Evolutionary conservation across 345 rosid species (phyloP).

Genomic region (Odontarrhena argentea): DNA sequence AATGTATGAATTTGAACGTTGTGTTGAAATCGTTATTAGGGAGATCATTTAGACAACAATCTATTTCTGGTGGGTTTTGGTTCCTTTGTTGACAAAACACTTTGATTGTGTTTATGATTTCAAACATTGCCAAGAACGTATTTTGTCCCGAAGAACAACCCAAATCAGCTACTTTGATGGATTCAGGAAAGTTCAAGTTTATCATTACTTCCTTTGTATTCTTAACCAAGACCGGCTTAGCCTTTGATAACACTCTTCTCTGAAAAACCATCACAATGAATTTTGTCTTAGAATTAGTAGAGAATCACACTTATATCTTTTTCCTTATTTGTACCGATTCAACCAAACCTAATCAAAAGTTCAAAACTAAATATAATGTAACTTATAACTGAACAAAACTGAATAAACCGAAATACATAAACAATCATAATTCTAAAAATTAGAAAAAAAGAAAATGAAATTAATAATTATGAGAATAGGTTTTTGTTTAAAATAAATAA

Average conservation of each 20-base stretch:
- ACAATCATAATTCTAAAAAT: too few relatives aligned
- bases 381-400: not conserved
- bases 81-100: conserved; percentile 8
- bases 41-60: conserved; percentile 52
- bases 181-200: conserved; percentile 28
- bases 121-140: conserved; percentile 26
- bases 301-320: not conserved
- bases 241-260: conserved; percentile 31
- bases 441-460: too few relatives aligned
- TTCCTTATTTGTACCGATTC: too few relatives aligned
- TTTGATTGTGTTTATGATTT: not conserved
- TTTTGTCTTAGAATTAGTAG: not conserved
- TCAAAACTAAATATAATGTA: too few relatives aligned
- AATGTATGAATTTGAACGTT: conserved; percentile 33
- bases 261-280: conserved; percentile 11
- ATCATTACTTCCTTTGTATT: conserved; percentile 25
- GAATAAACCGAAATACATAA: too few relatives aligned
- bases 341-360: too few relatives aligned
- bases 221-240: conserved; percentile 23
- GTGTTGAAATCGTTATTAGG: conserved; percentile 53
- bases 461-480: too few relatives aligned
- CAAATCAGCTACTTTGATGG: conserved; percentile 47
- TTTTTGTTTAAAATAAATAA: too few relatives aligned
- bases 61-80: conserved; percentile 35
- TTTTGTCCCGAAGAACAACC: conserved; percentile 61